A percentile compares a stretch with the other conserved stretches of the same genome.
Conservation (phyloP, 2,329 filamentous ascomycete species). For the Epichloe glyceriae region DNA sequence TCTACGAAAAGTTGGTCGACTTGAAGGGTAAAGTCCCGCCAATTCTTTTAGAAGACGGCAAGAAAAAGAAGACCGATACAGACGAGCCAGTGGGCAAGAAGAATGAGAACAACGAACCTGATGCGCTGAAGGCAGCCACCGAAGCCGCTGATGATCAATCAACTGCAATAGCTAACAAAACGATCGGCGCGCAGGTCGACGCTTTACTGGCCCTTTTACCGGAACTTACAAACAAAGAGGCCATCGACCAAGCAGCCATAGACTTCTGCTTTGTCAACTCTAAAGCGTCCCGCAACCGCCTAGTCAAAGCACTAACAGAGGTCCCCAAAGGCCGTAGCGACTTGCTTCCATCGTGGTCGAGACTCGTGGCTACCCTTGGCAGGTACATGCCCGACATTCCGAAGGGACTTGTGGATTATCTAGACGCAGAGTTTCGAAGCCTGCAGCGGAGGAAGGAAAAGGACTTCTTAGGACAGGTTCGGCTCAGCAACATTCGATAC, state of each 20-base stretch:
- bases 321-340: conserved; percentile 90
- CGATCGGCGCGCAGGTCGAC: conserved; percentile 92
- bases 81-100: conserved; percentile 79
- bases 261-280: conserved; percentile 98
- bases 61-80: conserved; percentile 77
- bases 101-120: conserved; percentile 37
- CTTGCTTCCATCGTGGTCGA: conserved; percentile 80
- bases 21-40: conserved; percentile 90
- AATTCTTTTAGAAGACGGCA: conserved; percentile 83
- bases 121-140: conserved; percentile 37
- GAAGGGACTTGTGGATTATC: conserved; percentile 77
- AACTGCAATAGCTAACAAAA: conserved; percentile 93
- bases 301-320: conserved; percentile 87
- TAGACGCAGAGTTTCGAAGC: conserved; percentile 94
- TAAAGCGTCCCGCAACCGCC: conserved; percentile 87
- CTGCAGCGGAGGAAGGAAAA: conserved; percentile 95
- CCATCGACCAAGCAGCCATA: conserved; percentile 81
- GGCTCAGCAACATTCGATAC: conserved; percentile 92
- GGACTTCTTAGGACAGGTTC: conserved; percentile 88
- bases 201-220: conserved; percentile 77
- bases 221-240: conserved; percentile 81
- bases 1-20: conserved; percentile 94
- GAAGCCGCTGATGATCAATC: conserved; percentile 66
- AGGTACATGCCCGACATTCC: conserved; percentile 92
- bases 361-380: conserved; percentile 81